Conservation (phyloP, 2,329 filamentous ascomycete species). For the Sporothrix brasiliensis region DNA sequence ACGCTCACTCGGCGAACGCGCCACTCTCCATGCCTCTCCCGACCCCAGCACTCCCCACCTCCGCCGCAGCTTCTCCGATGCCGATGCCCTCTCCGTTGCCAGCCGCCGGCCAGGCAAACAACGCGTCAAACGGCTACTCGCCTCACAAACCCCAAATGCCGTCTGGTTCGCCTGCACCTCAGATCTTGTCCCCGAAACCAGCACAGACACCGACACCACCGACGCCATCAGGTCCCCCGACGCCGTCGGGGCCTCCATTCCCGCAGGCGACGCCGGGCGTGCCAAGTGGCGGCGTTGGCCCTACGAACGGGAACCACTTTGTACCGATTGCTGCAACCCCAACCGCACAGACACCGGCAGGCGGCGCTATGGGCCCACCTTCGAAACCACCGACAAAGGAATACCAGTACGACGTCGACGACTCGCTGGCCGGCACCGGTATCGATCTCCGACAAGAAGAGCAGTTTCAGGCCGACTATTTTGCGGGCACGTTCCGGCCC, state of each 20-base stretch:
- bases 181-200: constrained; percentile 30
- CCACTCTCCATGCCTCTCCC: constrained; percentile 55
- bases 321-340: constrained; percentile 29
- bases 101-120: constrained; percentile 16
- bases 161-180: constrained; percentile 21
- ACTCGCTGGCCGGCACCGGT: constrained; percentile 80
- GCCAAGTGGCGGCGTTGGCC: neutral
- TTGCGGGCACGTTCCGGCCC: constrained; percentile 51
- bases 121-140: constrained; percentile 24
- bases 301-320: constrained; percentile 29
- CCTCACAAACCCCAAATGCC: constrained; percentile 30
- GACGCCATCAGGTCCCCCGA: constrained; percentile 31
- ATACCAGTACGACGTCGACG: constrained; percentile 73
- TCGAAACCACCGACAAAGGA: constrained; percentile 66
- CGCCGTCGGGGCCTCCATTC: constrained; percentile 31
- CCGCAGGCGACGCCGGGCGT: constrained; percentile 28
- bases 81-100: constrained; percentile 26
- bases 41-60: constrained; percentile 54
- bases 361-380: constrained; percentile 59
- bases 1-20: neutral
- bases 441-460: constrained; percentile 88
- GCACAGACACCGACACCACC: constrained; percentile 31
- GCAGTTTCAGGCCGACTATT: constrained; percentile 72
- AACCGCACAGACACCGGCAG: constrained; percentile 35
- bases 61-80: constrained; percentile 27